phyloP scores from a whole-genome alignment of 306 rosid species.

The Begonia masoniana region DNA sequence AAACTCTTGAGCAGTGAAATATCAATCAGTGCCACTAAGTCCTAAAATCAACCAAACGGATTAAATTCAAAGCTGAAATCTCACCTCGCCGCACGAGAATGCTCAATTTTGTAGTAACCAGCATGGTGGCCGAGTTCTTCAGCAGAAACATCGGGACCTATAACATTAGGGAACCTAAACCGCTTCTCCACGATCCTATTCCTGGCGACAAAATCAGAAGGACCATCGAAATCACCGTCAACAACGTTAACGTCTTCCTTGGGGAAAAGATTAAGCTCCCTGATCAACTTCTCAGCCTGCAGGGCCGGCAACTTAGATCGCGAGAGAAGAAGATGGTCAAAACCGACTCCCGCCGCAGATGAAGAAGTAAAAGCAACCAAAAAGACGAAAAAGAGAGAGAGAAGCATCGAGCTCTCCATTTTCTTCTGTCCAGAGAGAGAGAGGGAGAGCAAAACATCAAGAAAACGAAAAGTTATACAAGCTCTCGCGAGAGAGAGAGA shows the following conservation, averaged over 20 bases:
- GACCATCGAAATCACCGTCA: constrained; percentile 6
- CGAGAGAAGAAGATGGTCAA: constrained; percentile 4
- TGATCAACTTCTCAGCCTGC: constrained; percentile 42
- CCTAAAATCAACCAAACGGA: no score
- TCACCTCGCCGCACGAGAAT: constrained; percentile 72
- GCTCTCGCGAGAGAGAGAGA: no score
- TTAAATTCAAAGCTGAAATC: background rate
- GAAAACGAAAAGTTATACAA: no score
- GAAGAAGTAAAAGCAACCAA: constrained; percentile 16
- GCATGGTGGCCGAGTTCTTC: constrained; percentile 87
- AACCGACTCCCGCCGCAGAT: constrained; percentile 15
- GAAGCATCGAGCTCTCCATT: constrained; percentile 20
- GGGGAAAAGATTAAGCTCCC: constrained; percentile 66
- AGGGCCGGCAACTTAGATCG: constrained; percentile 30
- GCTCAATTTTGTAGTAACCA: constrained; percentile 72
- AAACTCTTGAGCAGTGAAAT: no score
- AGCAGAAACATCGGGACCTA: constrained; percentile 27
- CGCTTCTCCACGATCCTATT: constrained; percentile 61
- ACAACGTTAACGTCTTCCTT: constrained; percentile 41
- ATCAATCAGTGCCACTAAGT: no score
- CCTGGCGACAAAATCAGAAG: background rate
- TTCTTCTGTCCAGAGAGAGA: background rate
- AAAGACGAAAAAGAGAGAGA: constrained; percentile 9
- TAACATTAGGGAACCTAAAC: constrained; percentile 41
- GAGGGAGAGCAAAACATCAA: background rate